phyloP scores from a whole-genome alignment of 805 yeast genomes.

The Wickerhamiella vanderwaltii region DNA sequence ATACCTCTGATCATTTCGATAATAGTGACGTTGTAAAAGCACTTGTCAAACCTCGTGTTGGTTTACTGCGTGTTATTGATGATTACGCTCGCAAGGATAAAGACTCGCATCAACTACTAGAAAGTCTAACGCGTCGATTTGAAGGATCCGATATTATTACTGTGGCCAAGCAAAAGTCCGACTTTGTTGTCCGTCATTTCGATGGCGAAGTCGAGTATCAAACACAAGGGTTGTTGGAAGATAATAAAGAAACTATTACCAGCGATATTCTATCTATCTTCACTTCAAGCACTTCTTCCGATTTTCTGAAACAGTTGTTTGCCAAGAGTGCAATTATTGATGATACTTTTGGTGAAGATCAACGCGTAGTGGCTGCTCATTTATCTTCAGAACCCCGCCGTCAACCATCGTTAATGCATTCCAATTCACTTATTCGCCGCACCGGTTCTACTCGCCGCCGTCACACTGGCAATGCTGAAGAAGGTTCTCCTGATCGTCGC shows the following conservation, averaged over 20 bases:
- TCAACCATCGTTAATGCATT: conserved; percentile 27
- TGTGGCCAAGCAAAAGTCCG: conserved; percentile 28
- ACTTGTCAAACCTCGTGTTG: conserved; percentile 33
- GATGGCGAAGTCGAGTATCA: conserved; percentile 48
- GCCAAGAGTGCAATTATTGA: conserved; percentile 30
- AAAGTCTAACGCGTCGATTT: conserved; percentile 26
- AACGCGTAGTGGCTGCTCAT: conserved; percentile 29
- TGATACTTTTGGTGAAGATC: conserved; percentile 24
- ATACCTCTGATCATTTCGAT: conserved; percentile 45
- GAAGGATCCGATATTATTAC: conserved; percentile 24
- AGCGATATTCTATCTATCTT: conserved; percentile 32
- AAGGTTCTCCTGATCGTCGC: conserved; percentile 1
- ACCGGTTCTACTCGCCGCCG: conserved; percentile 10
- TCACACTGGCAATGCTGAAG: conserved; percentile 16
- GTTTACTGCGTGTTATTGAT: conserved; percentile 29
- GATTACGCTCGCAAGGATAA: conserved; percentile 30
- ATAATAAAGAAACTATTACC: conserved; percentile 39
- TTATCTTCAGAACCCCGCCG: conserved; percentile 31
- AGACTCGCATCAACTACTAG: conserved; percentile 25
- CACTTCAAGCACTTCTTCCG: conserved; percentile 30
- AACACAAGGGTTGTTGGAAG: conserved; percentile 39
- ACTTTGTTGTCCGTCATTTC: conserved; percentile 43
- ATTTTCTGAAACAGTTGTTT: conserved; percentile 28
- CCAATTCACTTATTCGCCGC: conserved; percentile 4
- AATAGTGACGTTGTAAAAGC: conserved; percentile 45